Evolutionary conservation across 371 early-diverging fungal species (phyloP).

Genomic region (Quaeritorhiza haematococci): DNA sequence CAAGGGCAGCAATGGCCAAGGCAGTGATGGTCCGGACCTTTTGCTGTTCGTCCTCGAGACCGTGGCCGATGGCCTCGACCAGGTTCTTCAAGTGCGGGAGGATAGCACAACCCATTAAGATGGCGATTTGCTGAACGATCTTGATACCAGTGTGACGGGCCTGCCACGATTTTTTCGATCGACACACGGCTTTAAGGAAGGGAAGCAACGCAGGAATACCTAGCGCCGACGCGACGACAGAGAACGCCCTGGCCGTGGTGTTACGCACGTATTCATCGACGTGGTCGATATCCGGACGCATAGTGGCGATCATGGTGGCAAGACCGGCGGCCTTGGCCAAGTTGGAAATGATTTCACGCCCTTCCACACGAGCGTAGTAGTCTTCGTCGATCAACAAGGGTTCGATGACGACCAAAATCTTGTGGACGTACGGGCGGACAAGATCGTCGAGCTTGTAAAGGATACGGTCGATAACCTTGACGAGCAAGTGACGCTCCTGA

Average conservation of each 20-base stretch:
- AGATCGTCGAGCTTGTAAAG: slow-evolving; percentile 92
- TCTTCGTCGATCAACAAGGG: slow-evolving; percentile 96
- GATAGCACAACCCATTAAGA: slow-evolving; percentile 89
- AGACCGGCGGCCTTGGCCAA: slow-evolving; percentile 96
- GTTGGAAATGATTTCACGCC: slow-evolving; percentile 95
- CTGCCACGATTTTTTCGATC: slow-evolving; percentile 94
- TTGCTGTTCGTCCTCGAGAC: slow-evolving; percentile 92
- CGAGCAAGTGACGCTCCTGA: slow-evolving; percentile 93
- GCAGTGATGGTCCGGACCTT: slow-evolving; percentile 94
- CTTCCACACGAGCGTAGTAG: slow-evolving; percentile 95
- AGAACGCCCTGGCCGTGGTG: slow-evolving; percentile 95
- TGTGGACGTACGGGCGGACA: slow-evolving; percentile 94
- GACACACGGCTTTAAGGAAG: slow-evolving; percentile 93
- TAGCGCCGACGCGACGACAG: slow-evolving; percentile 94
- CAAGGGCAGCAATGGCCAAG: slow-evolving; percentile 89
- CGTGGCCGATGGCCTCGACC: slow-evolving; percentile 85
- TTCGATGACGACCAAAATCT: slow-evolving; percentile 95
- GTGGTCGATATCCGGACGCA: slow-evolving; percentile 98
- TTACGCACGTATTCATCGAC: slow-evolving; percentile 96
- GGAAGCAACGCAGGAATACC: slow-evolving; percentile 93
- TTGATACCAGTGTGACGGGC: slow-evolving; percentile 97
- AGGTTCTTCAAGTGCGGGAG: slow-evolving; percentile 89
- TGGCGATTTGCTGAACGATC: slow-evolving; percentile 94
- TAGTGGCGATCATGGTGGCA: slow-evolving; percentile 95
- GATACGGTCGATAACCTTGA: slow-evolving; percentile 95